Base-by-base conservation (phyloP, 257 asterid species). In the Solanum tarijense region DNA sequence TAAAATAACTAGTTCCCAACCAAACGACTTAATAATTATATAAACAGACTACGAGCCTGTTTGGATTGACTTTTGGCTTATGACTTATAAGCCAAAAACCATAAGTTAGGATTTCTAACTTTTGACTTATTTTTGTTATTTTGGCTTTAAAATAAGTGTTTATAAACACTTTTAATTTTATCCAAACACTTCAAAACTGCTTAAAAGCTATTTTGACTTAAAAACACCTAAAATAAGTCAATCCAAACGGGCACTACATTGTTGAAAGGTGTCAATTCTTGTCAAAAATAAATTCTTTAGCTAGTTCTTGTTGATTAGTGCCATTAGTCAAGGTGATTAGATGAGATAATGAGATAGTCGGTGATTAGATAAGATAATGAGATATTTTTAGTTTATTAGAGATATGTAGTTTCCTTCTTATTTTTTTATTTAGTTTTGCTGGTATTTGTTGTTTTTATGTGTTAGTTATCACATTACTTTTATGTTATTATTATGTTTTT, bases 191-290 rank as follows among this genome's bases (percentile, higher is more conserved):
- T 39, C 4, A 39, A 39, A 9, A 39, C 12, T 39, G 43, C 4
- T 39, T 39, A 39, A 35, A 35, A 35, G 0, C 0, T 8, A 38
- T 38, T 38, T 38, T 38, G 0, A 0, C 0, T 35, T 35, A 35
- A 39, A 39, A 39, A 38, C 4, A 38, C 43, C 12, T 38, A 38
- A 9, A 38, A 38, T 38, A 38, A 38, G 12, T 38, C 43, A 9
- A 38, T 38, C 12, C 43, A 38, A 38, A 38, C 43, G 4, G 4
- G 4, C 43, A 52, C 10, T 52, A 18, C 62, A 52, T 18, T 52
- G 9, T 55, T 20, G 4, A 23, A 31, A 23, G 21, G 55, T 75
- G 58, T 38, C 29, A 23, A 38, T 23, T 38, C 32, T 55, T 75
- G 11, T 25, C 83, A 36, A 38, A 23, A 23, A 27, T 2, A 35